A percentile compares a stretch with the other conserved stretches of the same genome.
These are phyloP conservation scores for Hericium rajendrae DNA, from an alignment of 768 basidiomycete genomes.

Conservation along the genomic window DNA sequence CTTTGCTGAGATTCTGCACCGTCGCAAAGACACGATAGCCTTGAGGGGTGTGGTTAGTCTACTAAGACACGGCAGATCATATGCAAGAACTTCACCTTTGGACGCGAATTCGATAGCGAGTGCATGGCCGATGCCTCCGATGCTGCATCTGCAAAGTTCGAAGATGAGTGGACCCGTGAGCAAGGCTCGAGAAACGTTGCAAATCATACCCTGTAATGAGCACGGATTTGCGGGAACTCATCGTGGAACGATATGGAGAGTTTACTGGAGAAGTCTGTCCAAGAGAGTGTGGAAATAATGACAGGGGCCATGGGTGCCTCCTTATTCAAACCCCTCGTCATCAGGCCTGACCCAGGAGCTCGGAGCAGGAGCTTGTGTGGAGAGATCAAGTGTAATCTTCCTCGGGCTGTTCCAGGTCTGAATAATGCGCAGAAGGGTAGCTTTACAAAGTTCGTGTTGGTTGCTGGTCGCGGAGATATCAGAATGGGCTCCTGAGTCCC, in stretches of 20 bases:
- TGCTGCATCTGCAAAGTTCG: slow-evolving; percentile 10
- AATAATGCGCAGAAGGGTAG: too few species aligned
- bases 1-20: slow-evolving; percentile 14
- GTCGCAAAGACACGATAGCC: slow-evolving; percentile 24
- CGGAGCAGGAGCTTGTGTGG: background rate
- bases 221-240: background rate
- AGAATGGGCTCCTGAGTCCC: too few species aligned
- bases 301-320: too few species aligned
- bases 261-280: too few species aligned
- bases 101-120: slow-evolving; percentile 16
- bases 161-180: background rate
- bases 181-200: background rate
- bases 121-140: slow-evolving; percentile 18
- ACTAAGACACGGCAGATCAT: too few species aligned
- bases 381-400: background rate
- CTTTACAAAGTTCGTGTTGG: too few species aligned
- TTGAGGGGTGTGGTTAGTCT: background rate
- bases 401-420: background rate
- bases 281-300: too few species aligned
- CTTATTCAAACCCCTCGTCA: too few species aligned
- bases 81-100: background rate
- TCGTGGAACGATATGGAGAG: background rate
- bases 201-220: background rate
- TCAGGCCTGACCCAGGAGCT: too few species aligned
- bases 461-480: too few species aligned